Evolutionary conservation across 768 basidiomycete genomes (phyloP).

Genomic region (Pulveroboletus sp.): DNA sequence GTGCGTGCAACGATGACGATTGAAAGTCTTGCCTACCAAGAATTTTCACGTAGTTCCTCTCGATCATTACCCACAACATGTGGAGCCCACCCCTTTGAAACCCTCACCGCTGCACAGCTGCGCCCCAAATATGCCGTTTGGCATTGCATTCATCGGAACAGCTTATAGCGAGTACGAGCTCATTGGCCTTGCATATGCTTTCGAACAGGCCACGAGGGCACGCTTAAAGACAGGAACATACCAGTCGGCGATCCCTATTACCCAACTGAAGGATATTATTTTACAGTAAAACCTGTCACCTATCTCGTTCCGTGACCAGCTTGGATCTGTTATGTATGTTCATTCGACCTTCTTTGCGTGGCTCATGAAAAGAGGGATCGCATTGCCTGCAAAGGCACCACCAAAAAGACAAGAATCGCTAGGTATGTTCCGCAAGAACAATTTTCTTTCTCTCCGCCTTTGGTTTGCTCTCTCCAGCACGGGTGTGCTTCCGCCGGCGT

Average conservation of each 20-base stretch:
- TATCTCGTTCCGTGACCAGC: neutral
- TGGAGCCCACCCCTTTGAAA: conserved; percentile 36
- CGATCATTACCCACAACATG: conserved; percentile 53
- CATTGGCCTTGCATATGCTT: conserved; percentile 59
- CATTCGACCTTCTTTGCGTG: neutral
- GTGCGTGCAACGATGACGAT: conserved; percentile 27
- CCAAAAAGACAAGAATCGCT: conserved; percentile 17
- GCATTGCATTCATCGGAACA: conserved; percentile 60
- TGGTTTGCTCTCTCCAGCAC: conserved; percentile 82
- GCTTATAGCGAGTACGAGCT: conserved; percentile 59
- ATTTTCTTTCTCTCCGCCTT: conserved; percentile 89
- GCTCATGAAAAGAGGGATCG: conserved; percentile 1
- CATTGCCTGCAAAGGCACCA: conserved; percentile 6
- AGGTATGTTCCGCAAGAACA: conserved; percentile 74
- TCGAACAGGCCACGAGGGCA: conserved; percentile 61
- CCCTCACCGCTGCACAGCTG: conserved; percentile 37
- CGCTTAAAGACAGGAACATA: conserved; percentile 48
- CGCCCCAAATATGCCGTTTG: conserved; percentile 54
- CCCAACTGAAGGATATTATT: conserved; percentile 42
- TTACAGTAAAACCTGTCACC: conserved; percentile 2
- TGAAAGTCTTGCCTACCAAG: no score
- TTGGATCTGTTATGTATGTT: conserved; percentile 1
- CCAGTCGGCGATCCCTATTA: conserved; percentile 52
- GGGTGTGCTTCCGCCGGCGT: conserved; percentile 83
- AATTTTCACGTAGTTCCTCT: conserved; percentile 43